Percentiles rank a stretch among this genome's conserved stretches.
These are phyloP conservation scores for Metschnikowia dekortorum DNA, from an alignment of 805 yeast genomes.

Conservation along the genomic window DNA sequence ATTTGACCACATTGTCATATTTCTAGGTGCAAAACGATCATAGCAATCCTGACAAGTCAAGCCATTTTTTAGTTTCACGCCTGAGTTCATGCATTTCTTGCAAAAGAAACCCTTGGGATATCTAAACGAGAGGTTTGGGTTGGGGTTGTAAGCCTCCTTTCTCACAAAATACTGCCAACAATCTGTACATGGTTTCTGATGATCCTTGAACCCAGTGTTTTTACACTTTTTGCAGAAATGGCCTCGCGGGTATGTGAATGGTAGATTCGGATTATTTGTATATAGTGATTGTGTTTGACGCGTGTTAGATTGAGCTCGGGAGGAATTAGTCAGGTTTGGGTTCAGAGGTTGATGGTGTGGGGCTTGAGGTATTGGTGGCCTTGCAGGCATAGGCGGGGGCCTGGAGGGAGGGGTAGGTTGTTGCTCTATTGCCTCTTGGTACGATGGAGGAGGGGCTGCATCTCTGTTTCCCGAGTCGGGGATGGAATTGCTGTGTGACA, in stretches of 20 bases:
- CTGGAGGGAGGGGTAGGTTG: slow-evolving; percentile 9
- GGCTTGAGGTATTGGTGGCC: slow-evolving; percentile 3
- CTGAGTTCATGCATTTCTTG: slow-evolving; percentile 70
- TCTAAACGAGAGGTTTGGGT: slow-evolving; percentile 53
- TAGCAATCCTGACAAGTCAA: slow-evolving; percentile 68
- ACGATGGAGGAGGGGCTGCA: slow-evolving; percentile 35
- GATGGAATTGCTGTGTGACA: not conserved
- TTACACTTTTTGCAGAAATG: slow-evolving; percentile 30
- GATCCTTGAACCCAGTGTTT: slow-evolving; percentile 30
- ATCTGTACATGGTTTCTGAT: slow-evolving; percentile 21
- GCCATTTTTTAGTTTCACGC: slow-evolving; percentile 59
- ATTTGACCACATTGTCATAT: slow-evolving; percentile 10
- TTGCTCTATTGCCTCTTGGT: slow-evolving; percentile 39
- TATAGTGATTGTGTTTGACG: slow-evolving; percentile 12
- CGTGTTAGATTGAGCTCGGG: not conserved
- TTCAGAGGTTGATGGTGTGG: not conserved
- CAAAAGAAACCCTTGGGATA: slow-evolving; percentile 65
- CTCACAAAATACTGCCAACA: slow-evolving; percentile 29
- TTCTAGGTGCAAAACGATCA: slow-evolving; percentile 52
- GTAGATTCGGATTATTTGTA: slow-evolving; percentile 19
- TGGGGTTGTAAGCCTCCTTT: slow-evolving; percentile 41
- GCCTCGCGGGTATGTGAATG: slow-evolving; percentile 30
- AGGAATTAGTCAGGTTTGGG: not conserved
- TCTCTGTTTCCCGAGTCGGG: not conserved
- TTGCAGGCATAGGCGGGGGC: slow-evolving; percentile 9